phyloP scores from a whole-genome alignment of 1,284 basidiomycete species.

The Ceratobasidium sp. region DNA sequence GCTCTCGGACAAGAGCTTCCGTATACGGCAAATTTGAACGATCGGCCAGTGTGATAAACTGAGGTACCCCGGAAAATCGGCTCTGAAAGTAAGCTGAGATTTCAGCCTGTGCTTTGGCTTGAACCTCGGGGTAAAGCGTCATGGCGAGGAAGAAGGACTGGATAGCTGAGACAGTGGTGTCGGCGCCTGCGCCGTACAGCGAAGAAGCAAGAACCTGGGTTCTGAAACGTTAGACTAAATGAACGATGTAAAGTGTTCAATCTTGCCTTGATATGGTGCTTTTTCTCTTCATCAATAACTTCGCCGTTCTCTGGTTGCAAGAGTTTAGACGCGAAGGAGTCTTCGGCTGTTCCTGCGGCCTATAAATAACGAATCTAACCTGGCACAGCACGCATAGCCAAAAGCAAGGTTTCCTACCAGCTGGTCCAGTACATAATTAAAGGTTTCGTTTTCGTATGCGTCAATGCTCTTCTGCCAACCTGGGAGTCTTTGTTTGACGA shows the following conservation, averaged over 20 bases:
- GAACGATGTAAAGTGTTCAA: neutral
- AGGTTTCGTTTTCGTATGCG: conserved; percentile 53
- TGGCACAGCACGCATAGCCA: too few relatives aligned
- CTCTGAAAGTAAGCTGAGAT: conserved; percentile 18
- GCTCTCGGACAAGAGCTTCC: conserved; percentile 31
- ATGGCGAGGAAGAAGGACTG: conserved; percentile 42
- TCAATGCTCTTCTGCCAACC: conserved; percentile 51
- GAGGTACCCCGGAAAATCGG: conserved; percentile 4
- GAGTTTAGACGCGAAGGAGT: conserved; percentile 54
- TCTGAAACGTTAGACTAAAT: neutral
- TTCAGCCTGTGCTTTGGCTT: conserved; percentile 31
- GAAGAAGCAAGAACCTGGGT: conserved; percentile 52
- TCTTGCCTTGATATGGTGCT: conserved; percentile 54
- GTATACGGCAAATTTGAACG: conserved; percentile 30
- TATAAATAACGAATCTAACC: conserved; percentile 36
- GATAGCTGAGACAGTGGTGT: conserved; percentile 22
- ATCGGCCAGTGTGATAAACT: conserved; percentile 31
- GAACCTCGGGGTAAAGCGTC: conserved; percentile 33
- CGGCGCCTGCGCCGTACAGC: conserved; percentile 54
- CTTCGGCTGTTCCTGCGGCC: conserved; percentile 55
- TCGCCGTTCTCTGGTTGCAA: conserved; percentile 52
- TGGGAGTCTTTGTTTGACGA: conserved; percentile 53
- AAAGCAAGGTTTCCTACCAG: conserved; percentile 50
- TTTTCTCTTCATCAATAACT: conserved; percentile 51
- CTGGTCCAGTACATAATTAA: conserved; percentile 54